Conservation (phyloP, 2,329 filamentous ascomycete species). For the Fusarium dlaminii region DNA sequence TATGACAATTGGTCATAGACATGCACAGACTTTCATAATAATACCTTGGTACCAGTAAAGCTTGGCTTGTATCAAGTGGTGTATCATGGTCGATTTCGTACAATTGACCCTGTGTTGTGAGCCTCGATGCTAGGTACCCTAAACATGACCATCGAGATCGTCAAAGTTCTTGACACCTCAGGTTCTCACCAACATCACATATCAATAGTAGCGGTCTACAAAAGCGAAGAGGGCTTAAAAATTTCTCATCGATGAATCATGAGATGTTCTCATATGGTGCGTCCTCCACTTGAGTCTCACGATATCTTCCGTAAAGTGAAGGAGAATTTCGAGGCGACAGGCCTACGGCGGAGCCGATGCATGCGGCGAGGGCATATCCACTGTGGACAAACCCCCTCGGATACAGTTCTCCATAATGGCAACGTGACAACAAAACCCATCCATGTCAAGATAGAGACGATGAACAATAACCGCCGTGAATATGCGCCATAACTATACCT, state of each 20-base stretch:
- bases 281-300: slow-evolving; percentile 13
- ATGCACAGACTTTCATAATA: slow-evolving; percentile 13
- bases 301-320: slow-evolving; percentile 5
- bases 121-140: slow-evolving; percentile 20
- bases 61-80: slow-evolving; percentile 1
- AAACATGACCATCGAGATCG: neutral
- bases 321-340: neutral
- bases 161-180: neutral
- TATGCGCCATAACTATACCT: slow-evolving; percentile 8
- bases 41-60: neutral
- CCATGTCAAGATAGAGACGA: neutral
- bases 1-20: slow-evolving; percentile 19
- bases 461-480: slow-evolving; percentile 8
- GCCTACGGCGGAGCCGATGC: slow-evolving; percentile 24
- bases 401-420: slow-evolving; percentile 8
- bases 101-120: neutral
- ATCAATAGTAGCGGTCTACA: slow-evolving; percentile 4
- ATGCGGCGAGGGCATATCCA: slow-evolving; percentile 18
- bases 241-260: slow-evolving; percentile 21
- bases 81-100: neutral
- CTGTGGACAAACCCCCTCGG: slow-evolving; percentile 24
- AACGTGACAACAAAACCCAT: slow-evolving; percentile 4
- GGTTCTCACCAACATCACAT: neutral
- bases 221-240: neutral
- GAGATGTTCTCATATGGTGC: neutral